Percentiles rank a stretch among this genome's conserved stretches.
These are phyloP conservation scores for Nidularia sp. DNA, from an alignment of 768 basidiomycete genomes.

Conservation along the genomic window DNA sequence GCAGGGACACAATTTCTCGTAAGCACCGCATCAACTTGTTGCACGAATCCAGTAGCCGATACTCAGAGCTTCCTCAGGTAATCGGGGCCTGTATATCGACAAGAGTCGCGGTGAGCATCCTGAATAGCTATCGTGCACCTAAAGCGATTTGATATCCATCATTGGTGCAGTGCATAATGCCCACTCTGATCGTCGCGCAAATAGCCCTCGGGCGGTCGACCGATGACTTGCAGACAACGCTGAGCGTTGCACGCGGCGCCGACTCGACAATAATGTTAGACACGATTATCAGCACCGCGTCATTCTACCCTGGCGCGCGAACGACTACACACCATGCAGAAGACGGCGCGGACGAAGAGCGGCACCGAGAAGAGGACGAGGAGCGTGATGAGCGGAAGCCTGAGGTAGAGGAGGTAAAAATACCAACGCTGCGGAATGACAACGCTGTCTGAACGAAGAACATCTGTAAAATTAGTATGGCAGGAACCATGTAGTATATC, in stretches of 20 bases:
- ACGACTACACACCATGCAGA: background rate
- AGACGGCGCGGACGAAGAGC: background rate
- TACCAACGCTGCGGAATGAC: no score
- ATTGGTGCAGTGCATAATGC: slow-evolving; percentile 15
- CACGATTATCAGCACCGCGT: slow-evolving; percentile 9
- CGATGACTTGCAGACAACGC: slow-evolving; percentile 11
- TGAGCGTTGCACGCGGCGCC: slow-evolving; percentile 6
- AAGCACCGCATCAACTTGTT: slow-evolving; percentile 3
- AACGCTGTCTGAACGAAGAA: background rate
- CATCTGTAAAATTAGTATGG: background rate
- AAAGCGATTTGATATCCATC: background rate
- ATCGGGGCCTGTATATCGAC: slow-evolving; percentile 11
- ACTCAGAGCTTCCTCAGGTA: slow-evolving; percentile 5
- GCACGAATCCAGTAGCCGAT: background rate
- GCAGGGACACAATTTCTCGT: slow-evolving; percentile 14
- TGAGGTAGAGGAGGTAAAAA: background rate
- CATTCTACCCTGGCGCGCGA: background rate
- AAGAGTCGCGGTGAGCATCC: slow-evolving; percentile 14
- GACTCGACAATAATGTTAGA: slow-evolving; percentile 6
- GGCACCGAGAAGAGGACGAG: background rate
- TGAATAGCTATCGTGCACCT: background rate
- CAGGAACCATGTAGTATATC: background rate
- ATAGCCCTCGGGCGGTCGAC: slow-evolving; percentile 14
- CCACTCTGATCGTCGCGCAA: slow-evolving; percentile 19
- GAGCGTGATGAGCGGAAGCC: background rate